These are phyloP conservation scores for Colletotrichum tabaci DNA, from an alignment of 2,329 filamentous ascomycete species.

Conservation along the genomic window DNA sequence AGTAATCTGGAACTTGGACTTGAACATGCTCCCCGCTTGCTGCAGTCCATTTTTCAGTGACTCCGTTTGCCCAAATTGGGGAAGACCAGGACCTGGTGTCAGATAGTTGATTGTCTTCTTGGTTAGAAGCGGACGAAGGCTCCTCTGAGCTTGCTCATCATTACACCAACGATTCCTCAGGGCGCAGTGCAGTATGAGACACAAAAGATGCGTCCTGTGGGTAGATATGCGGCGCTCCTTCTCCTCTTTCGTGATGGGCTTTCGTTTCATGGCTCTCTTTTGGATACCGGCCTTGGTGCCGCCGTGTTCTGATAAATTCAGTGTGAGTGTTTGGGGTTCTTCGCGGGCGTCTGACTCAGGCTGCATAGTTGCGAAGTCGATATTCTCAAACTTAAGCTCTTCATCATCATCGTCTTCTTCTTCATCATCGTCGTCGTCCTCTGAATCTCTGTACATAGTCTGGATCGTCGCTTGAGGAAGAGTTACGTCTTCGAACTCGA, in stretches of 20 bases:
- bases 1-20: constrained; percentile 77
- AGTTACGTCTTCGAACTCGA: constrained; percentile 67
- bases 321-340: constrained; percentile 58
- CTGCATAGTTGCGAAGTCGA: constrained; percentile 58
- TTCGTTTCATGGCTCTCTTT: constrained; percentile 59
- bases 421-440: constrained; percentile 57
- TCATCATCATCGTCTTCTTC: constrained; percentile 58
- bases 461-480: constrained; percentile 65
- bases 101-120: constrained; percentile 77
- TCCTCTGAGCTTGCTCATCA: constrained; percentile 76
- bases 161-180: constrained; percentile 93
- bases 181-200: constrained; percentile 83
- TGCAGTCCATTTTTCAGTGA: constrained; percentile 86
- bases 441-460: constrained; percentile 65
- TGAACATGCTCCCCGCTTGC: constrained; percentile 77
- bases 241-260: constrained; percentile 68
- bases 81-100: constrained; percentile 75
- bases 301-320: constrained; percentile 67
- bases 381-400: constrained; percentile 63
- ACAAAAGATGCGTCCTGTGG: constrained; percentile 91
- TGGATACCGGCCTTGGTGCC: constrained; percentile 51
- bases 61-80: constrained; percentile 83
- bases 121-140: constrained; percentile 75
- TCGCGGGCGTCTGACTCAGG: constrained; percentile 45
- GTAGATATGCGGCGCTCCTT: constrained; percentile 75